These are phyloP conservation scores for Sechiopsis laciniata DNA, from an alignment of 306 rosid genomes.

Conservation along the genomic window DNA sequence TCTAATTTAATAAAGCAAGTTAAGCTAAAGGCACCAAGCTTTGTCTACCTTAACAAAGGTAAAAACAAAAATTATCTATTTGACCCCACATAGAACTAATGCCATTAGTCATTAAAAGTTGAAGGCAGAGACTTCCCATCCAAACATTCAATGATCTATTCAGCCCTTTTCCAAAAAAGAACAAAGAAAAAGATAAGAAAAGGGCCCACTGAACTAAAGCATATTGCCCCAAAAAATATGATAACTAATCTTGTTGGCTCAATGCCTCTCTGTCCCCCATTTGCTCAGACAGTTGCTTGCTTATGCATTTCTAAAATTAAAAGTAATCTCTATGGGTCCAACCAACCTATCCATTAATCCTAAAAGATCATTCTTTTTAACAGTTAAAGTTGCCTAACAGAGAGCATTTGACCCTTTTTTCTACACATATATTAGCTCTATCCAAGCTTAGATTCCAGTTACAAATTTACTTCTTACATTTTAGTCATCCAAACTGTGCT, in stretches of 20 bases:
- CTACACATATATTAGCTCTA: constrained; percentile 1
- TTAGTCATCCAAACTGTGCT: not conserved
- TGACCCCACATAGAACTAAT: constrained; percentile 22
- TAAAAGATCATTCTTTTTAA: constrained; percentile 12
- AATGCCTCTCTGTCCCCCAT: constrained; percentile 39
- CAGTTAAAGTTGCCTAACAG: constrained; percentile 9
- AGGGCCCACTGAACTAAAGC: constrained; percentile 28
- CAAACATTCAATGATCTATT: constrained; percentile 13
- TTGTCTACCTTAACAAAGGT: not conserved
- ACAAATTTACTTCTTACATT: constrained; percentile 1
- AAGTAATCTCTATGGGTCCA: constrained; percentile 25
- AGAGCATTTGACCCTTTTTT: constrained; percentile 6
- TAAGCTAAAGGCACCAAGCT: constrained; percentile 7
- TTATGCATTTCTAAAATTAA: constrained; percentile 14
- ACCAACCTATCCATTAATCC: constrained; percentile 21
- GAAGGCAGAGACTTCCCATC: constrained; percentile 17
- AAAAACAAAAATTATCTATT: not conserved
- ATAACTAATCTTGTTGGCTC: constrained; percentile 18
- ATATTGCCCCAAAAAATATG: constrained; percentile 14
- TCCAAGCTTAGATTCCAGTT: constrained; percentile 9
- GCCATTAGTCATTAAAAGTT: constrained; percentile 14
- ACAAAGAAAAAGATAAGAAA: not conserved
- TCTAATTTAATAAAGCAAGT: not conserved
- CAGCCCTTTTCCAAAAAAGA: constrained; percentile 12
- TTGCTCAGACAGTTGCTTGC: constrained; percentile 23